Base-by-base conservation (phyloP, 2,329 filamentous ascomycete genomes). In the Penicillium expansum region DNA sequence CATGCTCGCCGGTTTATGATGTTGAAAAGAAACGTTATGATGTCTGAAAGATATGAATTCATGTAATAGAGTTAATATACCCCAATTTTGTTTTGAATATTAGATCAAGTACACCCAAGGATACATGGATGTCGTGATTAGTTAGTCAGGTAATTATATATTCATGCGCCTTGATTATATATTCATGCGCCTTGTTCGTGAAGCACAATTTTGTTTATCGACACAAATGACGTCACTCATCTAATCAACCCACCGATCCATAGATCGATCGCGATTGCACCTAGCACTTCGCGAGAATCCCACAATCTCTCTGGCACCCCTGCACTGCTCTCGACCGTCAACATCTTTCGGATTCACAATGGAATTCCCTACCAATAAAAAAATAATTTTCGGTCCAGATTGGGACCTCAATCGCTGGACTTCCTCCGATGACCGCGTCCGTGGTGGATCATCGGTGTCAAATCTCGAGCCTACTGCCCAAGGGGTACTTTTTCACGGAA, bases 391-490 rank as follows among this genome's bases (percentile, higher is more conserved):
- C n/a, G 48, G 54, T 3, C 54, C 54, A 13, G 20, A 41, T 20
- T 56, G 54, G 64, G 63, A 56, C 52, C 24, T 48, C 37, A 29
- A 30, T 57, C 49, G 80, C 84, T 93, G 89, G 88, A 86, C 82
- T 8, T 78, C 84, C 14, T 86, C 84, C 52, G 89, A 93, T 71
- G 90, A 93, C 73, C 80, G 86, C 30, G 88, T 93, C n/a, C 85
- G 90, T 43, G 89, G 89, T 57, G 90, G 90, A 49, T 81, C 81
- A 58, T 91, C 87, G 60, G 73, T 76, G 54, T 86, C 83, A 32
- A 72, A 79, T 59, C 71, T 85, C n/a, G 72, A 70, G 41, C 57
- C 68, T 37, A 71, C 70, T 20, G 60, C 70, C 14, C 62, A 71
- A 3, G 72, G 69, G 5, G 83, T 80, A 4, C 72, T 71, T 9